These are phyloP conservation scores for Vitis hybrid DNA, from an alignment of 177 flowering plant genomes.

Conservation along the genomic window DNA sequence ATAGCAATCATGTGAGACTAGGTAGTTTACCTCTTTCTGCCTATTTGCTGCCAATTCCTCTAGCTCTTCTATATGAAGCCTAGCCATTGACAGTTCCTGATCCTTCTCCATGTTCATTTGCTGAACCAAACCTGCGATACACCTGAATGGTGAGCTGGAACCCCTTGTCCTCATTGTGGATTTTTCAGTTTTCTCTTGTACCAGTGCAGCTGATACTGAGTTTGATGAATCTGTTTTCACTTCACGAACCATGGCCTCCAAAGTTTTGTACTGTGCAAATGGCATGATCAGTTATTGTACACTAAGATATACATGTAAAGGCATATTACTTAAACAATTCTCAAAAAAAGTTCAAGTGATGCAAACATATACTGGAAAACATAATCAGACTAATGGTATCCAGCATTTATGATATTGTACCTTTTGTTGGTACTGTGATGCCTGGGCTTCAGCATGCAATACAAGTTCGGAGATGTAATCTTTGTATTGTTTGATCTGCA, in stretches of 20 bases:
- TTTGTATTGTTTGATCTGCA: constrained; percentile 64
- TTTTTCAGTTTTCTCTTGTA: constrained; percentile 48
- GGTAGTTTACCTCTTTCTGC: constrained; percentile 67
- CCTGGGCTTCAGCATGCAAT: constrained; percentile 87
- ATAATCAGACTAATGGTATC: neutral
- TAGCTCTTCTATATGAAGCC: constrained; percentile 63
- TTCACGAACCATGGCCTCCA: constrained; percentile 77
- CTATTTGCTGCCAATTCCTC: constrained; percentile 53
- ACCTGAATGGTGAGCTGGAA: constrained; percentile 90
- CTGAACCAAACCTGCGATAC: constrained; percentile 73
- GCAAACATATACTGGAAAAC: too few species aligned
- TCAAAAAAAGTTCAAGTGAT: too few species aligned
- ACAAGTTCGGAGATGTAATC: constrained; percentile 76
- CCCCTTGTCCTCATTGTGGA: constrained; percentile 63
- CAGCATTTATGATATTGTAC: constrained; percentile 29
- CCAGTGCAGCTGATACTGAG: constrained; percentile 24
- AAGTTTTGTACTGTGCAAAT: constrained; percentile 61
- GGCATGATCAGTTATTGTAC: constrained; percentile 5
- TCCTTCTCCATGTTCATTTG: constrained; percentile 82
- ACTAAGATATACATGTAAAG: neutral
- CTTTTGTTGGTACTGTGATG: constrained; percentile 80
- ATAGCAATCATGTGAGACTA: neutral
- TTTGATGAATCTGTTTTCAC: constrained; percentile 38
- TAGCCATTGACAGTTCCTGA: constrained; percentile 66
- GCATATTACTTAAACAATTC: too few species aligned